phyloP scores from a whole-genome alignment of 75 land plant species.

The Cupressus sempervirens region DNA sequence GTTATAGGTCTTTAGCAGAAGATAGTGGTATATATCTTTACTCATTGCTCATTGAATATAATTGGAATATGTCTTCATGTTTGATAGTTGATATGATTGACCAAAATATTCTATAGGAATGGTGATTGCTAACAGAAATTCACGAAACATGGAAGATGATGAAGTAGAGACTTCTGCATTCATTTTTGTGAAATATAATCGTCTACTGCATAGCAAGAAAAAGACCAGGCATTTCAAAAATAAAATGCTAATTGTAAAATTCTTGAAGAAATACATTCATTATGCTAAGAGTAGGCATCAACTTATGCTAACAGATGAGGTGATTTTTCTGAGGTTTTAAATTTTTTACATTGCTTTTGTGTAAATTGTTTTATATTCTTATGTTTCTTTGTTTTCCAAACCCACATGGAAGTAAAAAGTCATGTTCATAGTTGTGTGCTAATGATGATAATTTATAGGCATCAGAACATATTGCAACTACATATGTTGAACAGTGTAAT shows the following conservation, averaged over 20 bases:
- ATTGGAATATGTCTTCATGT: background rate
- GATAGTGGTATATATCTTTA: constrained; percentile 50
- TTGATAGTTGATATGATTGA: background rate
- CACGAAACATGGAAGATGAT: constrained; percentile 67
- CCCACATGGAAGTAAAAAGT: too few relatives aligned
- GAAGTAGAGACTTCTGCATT: constrained; percentile 63
- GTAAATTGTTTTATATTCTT: background rate
- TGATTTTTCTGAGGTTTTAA: constrained; percentile 16
- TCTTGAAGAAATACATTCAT: too few relatives aligned
- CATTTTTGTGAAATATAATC: constrained; percentile 89
- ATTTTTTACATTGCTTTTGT: background rate
- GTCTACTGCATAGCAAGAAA: constrained; percentile 93
- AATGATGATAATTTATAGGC: too few relatives aligned
- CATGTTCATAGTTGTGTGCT: too few relatives aligned
- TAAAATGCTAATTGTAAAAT: too few relatives aligned
- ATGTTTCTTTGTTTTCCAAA: background rate
- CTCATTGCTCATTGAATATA: background rate
- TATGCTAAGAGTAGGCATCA: too few relatives aligned
- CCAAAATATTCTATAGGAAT: constrained; percentile 27
- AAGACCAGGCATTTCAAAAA: too few relatives aligned
- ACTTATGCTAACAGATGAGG: constrained; percentile 97
- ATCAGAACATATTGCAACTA: too few relatives aligned
- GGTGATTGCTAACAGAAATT: constrained; percentile 33
- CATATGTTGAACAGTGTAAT: constrained; percentile 84
- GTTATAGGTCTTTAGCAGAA: constrained; percentile 68